Evolutionary conservation across 2,329 filamentous ascomycete genomes (phyloP).

Genomic region (Aciculosporium take): DNA sequence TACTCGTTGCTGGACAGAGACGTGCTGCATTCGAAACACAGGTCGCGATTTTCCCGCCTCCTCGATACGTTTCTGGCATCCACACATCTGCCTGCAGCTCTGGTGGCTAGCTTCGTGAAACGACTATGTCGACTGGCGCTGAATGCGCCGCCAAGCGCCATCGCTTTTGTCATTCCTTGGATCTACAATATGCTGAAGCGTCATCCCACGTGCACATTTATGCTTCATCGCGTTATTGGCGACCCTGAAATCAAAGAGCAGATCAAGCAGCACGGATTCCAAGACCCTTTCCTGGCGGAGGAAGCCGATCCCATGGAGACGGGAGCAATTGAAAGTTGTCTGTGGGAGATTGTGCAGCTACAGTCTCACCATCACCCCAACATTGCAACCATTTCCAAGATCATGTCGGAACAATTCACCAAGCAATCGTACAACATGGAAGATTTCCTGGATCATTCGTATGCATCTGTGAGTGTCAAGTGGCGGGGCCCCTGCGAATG

Average conservation of each 20-base stretch:
- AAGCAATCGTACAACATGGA: constrained; percentile 92
- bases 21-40: constrained; percentile 84
- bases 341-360: constrained; percentile 89
- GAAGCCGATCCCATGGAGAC: constrained; percentile 78
- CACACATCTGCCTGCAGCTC: constrained; percentile 76
- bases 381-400: constrained; percentile 83
- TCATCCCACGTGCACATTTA: constrained; percentile 85
- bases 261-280: constrained; percentile 44
- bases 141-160: constrained; percentile 76
- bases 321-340: constrained; percentile 72
- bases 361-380: constrained; percentile 95
- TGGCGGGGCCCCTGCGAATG: not conserved
- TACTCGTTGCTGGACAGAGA: constrained; percentile 82
- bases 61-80: constrained; percentile 83
- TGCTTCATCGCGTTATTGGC: constrained; percentile 69
- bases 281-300: constrained; percentile 62
- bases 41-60: constrained; percentile 83
- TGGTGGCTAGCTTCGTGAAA: constrained; percentile 95
- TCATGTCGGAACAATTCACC: constrained; percentile 92
- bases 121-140: constrained; percentile 71
- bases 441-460: constrained; percentile 92
- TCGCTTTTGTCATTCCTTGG: constrained; percentile 82
- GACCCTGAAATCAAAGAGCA: constrained; percentile 42
- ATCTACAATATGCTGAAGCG: constrained; percentile 87
- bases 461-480: constrained; percentile 51